phyloP scores from a whole-genome alignment of 2,329 filamentous ascomycete genomes.

The Neoscytalidium dimidiatum region DNA sequence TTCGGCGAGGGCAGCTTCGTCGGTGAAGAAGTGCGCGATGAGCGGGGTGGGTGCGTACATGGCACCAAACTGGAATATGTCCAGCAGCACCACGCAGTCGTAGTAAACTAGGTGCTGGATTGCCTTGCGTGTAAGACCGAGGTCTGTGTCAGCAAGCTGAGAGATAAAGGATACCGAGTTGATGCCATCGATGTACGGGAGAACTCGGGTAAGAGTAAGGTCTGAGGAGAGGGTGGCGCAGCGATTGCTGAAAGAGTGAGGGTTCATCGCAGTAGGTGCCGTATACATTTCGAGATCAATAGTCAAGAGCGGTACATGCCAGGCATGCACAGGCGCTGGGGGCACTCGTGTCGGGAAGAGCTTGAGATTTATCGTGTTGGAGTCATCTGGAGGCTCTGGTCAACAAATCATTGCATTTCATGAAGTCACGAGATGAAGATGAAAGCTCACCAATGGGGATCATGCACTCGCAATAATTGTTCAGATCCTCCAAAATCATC shows the following conservation, averaged over 20 bases:
- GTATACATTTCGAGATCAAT: slow-evolving; percentile 42
- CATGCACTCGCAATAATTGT: slow-evolving; percentile 98
- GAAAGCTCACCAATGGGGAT: slow-evolving; percentile 77
- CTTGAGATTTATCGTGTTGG: slow-evolving; percentile 95
- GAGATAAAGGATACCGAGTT: slow-evolving; percentile 88
- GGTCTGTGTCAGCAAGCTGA: slow-evolving; percentile 79
- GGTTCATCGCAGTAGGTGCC: slow-evolving; percentile 1
- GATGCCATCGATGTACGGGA: slow-evolving; percentile 86
- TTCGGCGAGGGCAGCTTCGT: slow-evolving; percentile 79
- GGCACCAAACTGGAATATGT: slow-evolving; percentile 91
- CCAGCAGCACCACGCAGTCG: slow-evolving; percentile 83
- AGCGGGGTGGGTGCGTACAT: slow-evolving; percentile 84
- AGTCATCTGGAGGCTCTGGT: slow-evolving; percentile 64
- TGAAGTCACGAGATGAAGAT: not conserved
- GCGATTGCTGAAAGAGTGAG: slow-evolving; percentile 30
- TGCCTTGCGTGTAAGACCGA: slow-evolving; percentile 82
- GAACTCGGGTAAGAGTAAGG: slow-evolving; percentile 75
- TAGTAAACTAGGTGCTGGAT: slow-evolving; percentile 92
- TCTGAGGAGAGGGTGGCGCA: slow-evolving; percentile 63
- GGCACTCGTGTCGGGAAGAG: slow-evolving; percentile 81
- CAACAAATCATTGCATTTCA: not conserved
- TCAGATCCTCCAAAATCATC: slow-evolving; percentile 86
- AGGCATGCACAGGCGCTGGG: slow-evolving; percentile 76
- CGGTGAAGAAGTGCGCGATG: slow-evolving; percentile 76
- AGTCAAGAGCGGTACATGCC: slow-evolving; percentile 84